phyloP scores from a whole-genome alignment of 2,329 filamentous ascomycete genomes.

The Colletotrichum lentis region DNA sequence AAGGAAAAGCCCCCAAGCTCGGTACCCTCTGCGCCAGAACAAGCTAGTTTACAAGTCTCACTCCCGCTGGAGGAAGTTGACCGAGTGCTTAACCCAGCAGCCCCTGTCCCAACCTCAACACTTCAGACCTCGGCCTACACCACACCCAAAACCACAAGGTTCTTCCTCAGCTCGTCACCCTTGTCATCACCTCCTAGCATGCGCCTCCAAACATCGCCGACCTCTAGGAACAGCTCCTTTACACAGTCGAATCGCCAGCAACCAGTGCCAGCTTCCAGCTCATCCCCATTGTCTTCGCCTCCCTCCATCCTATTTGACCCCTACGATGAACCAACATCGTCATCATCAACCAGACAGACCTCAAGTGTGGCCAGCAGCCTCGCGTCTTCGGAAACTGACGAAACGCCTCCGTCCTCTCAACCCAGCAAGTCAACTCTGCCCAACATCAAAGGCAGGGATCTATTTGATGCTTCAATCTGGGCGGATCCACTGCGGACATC shows the following conservation, averaged over 20 bases:
- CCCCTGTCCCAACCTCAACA: neutral
- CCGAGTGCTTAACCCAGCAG: neutral
- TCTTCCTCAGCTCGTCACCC: constrained; percentile 45
- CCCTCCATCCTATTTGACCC: constrained; percentile 63
- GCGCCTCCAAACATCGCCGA: constrained; percentile 14
- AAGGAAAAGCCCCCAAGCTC: neutral
- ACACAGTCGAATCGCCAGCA: constrained; percentile 4
- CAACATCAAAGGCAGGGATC: constrained; percentile 73
- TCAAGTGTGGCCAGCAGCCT: constrained; percentile 50
- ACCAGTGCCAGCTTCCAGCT: constrained; percentile 46
- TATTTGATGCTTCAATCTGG: constrained; percentile 77
- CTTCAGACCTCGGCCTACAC: neutral
- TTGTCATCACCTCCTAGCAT: constrained; percentile 48
- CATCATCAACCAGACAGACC: constrained; percentile 44
- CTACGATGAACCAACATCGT: constrained; percentile 51
- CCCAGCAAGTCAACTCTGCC: constrained; percentile 54
- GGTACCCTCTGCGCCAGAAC: neutral
- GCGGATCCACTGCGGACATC: constrained; percentile 72
- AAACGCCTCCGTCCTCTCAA: constrained; percentile 53
- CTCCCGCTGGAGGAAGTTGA: neutral
- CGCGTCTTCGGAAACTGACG: constrained; percentile 56
- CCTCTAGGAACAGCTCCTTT: neutral
- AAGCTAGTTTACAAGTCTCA: neutral
- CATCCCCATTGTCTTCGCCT: constrained; percentile 66
- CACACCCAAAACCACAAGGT: constrained; percentile 22